Evolutionary conservation across 805 yeast species (phyloP), one percentile per base, ranked within the genome.

Genomic region (Hemisphaericaspora nanyangensis): DNA sequence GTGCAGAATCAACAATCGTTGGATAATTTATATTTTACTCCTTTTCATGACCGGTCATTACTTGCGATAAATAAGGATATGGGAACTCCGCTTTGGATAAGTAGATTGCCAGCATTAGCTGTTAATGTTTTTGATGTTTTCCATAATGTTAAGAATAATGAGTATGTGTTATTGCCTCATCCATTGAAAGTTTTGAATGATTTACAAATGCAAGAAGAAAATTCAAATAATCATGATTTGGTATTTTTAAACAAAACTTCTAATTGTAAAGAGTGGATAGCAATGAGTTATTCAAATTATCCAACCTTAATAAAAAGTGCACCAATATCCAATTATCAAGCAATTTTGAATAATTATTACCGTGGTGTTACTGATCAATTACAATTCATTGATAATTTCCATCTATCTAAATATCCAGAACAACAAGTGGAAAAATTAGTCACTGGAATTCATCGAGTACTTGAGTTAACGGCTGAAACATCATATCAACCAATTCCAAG

Each of bases 241-340:
- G 79, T 82, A 2, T 82, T 91, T 8, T 80, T 80, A 49, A 69
- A 91, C 27, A 86, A 79, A 42, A 72, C 80, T 22, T 78, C 89
- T 0, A 68, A 65, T 22, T 81, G 83, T 3, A 71, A 83, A 1
- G 68, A 67, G 46, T 90, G 96, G 95, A 86, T 76, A 65, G 96
- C 96, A 4, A 71, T 91, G 76, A 84, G 95, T 17, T 84, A 80
- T 48, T 56, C 62, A 17, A 73, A 80, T 48, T 91, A 82, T 55
- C 96, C 96, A 0, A 80, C 95, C 0, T 61, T 91, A 35, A 88
- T 91, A 7, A 77, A 79, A 40, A 76, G 87, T 6, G 93, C 96
- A 0, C 91, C 95, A 0, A 51, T 74, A 1, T 82, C 96, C 0
- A 69, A 74, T 36, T 88, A 82, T 61, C 79, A 74, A 39, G 34